Evolutionary conservation across 192 early-diverging fungal species (phyloP).

Genomic region (Linnemannia zychae): DNA sequence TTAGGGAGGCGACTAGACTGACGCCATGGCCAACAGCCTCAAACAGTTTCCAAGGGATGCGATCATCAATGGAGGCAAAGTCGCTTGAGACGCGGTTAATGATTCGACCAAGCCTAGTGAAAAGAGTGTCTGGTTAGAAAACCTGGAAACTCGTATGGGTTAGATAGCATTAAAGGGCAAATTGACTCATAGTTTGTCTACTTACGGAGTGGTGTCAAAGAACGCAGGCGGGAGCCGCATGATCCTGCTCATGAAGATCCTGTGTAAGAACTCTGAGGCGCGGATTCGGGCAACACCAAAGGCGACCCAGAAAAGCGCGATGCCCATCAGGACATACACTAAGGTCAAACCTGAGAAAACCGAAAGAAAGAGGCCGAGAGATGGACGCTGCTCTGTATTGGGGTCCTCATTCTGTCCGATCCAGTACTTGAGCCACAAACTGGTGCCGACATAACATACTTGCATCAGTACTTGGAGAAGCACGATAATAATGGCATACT

Average conservation of each 20-base stretch:
- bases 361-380: constrained; percentile 15
- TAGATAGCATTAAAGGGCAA: constrained; percentile 40
- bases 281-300: constrained; percentile 25
- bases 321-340: background rate
- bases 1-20: constrained; percentile 27
- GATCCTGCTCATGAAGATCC: constrained; percentile 11
- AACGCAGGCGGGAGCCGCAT: constrained; percentile 25
- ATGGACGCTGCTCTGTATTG: constrained; percentile 67
- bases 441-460: constrained; percentile 61
- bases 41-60: constrained; percentile 9
- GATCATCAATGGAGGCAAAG: constrained; percentile 22
- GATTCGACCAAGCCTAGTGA: constrained; percentile 73
- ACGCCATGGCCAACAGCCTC: constrained; percentile 24
- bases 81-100: constrained; percentile 67
- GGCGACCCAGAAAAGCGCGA: constrained; percentile 19
- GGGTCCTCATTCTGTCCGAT: constrained; percentile 56
- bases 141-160: background rate
- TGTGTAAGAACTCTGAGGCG: constrained; percentile 18
- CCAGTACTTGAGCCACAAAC: constrained; percentile 75
- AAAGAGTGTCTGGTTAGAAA: background rate
- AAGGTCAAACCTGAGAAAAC: constrained; percentile 25
- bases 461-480: constrained; percentile 58
- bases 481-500: constrained; percentile 61
- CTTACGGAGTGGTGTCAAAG: constrained; percentile 40
- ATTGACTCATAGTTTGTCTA: constrained; percentile 29